Evolutionary conservation across 2,329 filamentous ascomycete genomes (phyloP), one percentile per base, ranked within the genome.

Genomic region (Verticillium albo-atrum): DNA sequence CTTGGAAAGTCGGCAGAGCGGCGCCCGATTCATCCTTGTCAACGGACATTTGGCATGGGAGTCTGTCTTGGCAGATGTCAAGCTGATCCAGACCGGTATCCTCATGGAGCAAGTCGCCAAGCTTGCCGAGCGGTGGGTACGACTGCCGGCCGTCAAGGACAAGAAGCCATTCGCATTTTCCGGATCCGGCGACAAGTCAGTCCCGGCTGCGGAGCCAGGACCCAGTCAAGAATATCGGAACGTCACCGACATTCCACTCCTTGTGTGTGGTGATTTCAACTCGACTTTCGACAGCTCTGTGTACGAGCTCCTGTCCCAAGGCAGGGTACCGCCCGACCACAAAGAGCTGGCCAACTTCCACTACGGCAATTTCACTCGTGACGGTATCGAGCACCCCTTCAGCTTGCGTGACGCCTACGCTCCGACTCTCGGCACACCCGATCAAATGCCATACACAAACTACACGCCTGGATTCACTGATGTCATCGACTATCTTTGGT

Each of bases 31-130:
- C 69, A 96, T 99, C 63, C 87, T 98, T 35, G 92, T 92, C 66
- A 98, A 98, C 70, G 91, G 91, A 5, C 95, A 99, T 79, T 82
- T 98, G 57, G 96, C 92, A 68, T 99, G 95, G 95, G 93, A 99
- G 68, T 91, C 92, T 2, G 88, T 85, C 4, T 89, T 91, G 68
- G 90, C 91, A 62, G 95, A 99, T 70, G 95, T 99, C 75, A 99
- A 99, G 79, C 82, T 97, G 51, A 92, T 99, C 26, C 95, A 99
- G 77, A 95, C 92, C 0, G 95, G 93, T 61, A 96, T 99, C 64
- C 74, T 99, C 65, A 92, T 99, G 89, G 94, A 98, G 70, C 87
- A 93, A 58, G 84, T 99, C 53, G 90, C 89, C 9, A 95, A 92
- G 73, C 80, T 94, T 56, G 90, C 93, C 0, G 92, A 97, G 66